Evolutionary conservation across 139 green algal species (phyloP).

Genomic region (Spirogloea muscicola): DNA sequence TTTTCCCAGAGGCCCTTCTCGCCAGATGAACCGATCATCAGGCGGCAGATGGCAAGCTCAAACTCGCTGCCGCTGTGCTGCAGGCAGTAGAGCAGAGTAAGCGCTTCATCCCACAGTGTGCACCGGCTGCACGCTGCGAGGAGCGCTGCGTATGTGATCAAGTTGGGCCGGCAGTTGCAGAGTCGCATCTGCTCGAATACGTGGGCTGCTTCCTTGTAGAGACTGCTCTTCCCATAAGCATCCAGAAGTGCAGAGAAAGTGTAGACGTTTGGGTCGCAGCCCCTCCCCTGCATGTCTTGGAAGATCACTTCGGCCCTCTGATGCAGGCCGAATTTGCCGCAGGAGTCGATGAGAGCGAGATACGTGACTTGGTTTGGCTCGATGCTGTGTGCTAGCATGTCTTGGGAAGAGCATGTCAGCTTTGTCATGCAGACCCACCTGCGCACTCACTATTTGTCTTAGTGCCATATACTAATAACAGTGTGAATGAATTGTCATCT

Average conservation of each 20-base stretch:
- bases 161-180: conserved; percentile 27
- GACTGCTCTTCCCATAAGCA: conserved; percentile 20
- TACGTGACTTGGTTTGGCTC: conserved; percentile 39
- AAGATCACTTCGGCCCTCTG: conserved; percentile 27
- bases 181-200: conserved; percentile 28
- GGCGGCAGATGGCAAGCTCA: conserved; percentile 39
- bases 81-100: conserved; percentile 36
- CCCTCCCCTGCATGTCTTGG: conserved; percentile 14
- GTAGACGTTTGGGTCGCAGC: conserved; percentile 29
- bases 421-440: too few relatives aligned
- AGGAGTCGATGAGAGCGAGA: conserved; percentile 37
- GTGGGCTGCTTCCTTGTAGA: conserved; percentile 19
- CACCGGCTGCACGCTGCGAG: conserved; percentile 27
- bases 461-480: too few relatives aligned
- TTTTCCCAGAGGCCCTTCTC: conserved; percentile 35
- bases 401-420: too few relatives aligned
- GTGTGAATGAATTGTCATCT: too few relatives aligned
- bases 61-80: conserved; percentile 19
- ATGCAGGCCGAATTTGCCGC: conserved; percentile 13
- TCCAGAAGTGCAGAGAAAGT: conserved; percentile 34
- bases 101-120: conserved; percentile 28
- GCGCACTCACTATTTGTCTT: too few relatives aligned
- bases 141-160: conserved; percentile 44
- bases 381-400: too few relatives aligned
- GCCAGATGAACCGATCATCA: conserved; percentile 21